These are phyloP conservation scores for Lonicera japonica DNA, from an alignment of 129 eudicot species.

Conservation along the genomic window DNA sequence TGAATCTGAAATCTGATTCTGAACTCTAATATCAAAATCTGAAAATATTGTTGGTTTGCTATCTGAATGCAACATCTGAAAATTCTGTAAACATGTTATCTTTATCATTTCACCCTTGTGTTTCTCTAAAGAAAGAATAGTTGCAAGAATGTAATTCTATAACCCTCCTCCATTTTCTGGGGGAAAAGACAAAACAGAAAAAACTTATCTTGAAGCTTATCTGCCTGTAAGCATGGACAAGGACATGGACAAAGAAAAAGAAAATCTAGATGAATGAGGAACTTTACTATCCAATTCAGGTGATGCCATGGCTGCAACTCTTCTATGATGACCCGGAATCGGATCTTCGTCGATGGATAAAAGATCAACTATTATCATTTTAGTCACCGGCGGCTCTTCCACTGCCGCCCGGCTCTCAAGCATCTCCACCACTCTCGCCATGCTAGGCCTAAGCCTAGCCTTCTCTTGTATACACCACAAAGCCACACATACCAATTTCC, in stretches of 20 bases:
- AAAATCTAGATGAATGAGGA: constrained; percentile 26
- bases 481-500: constrained; percentile 51
- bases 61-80: too few relatives aligned
- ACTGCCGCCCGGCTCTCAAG: constrained; percentile 58
- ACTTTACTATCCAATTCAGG: constrained; percentile 23
- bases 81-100: too few relatives aligned
- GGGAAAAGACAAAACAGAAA: too few relatives aligned
- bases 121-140: too few relatives aligned
- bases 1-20: too few relatives aligned
- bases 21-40: too few relatives aligned
- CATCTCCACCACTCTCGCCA: constrained; percentile 74
- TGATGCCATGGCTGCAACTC: constrained; percentile 28
- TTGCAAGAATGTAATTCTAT: too few relatives aligned
- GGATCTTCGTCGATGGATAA: constrained; percentile 39
- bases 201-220: constrained; percentile 2
- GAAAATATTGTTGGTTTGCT: too few relatives aligned
- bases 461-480: constrained; percentile 90
- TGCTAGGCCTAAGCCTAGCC: constrained; percentile 65
- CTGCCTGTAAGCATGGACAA: constrained; percentile 54
- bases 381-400: constrained; percentile 76
- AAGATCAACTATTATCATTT: constrained; percentile 63
- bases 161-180: too few relatives aligned
- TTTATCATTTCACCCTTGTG: too few relatives aligned
- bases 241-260: constrained; percentile 37
- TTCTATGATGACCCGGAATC: constrained; percentile 6